These are phyloP conservation scores for Coniochaeta sp. DNA, from an alignment of 2,329 filamentous ascomycete genomes.

Conservation along the genomic window DNA sequence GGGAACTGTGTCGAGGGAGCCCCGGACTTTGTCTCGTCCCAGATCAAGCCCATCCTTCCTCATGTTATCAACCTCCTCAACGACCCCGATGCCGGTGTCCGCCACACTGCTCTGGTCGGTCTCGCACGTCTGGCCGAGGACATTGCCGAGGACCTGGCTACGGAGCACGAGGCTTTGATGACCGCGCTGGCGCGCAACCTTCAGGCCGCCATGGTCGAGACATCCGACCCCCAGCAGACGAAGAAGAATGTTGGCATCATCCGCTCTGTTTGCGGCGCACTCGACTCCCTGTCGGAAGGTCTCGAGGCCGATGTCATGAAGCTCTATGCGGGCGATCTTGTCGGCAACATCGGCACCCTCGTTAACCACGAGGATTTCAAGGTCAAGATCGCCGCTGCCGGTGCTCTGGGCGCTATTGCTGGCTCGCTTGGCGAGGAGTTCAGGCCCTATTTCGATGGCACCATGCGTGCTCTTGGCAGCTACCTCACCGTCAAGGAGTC, in stretches of 20 bases:
- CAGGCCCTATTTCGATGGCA: constrained; percentile 83
- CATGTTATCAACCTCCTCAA: constrained; percentile 75
- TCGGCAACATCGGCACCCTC: constrained; percentile 77
- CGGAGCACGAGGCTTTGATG: constrained; percentile 79
- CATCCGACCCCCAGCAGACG: constrained; percentile 53
- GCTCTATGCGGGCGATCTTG: constrained; percentile 73
- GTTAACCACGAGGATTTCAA: constrained; percentile 80
- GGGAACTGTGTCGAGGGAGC: constrained; percentile 95
- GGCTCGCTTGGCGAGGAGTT: constrained; percentile 77
- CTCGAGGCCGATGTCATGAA: constrained; percentile 75
- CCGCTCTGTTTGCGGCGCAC: constrained; percentile 80
- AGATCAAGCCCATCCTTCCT: constrained; percentile 80
- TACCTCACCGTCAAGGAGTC: constrained; percentile 83
- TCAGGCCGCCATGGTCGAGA: constrained; percentile 66
- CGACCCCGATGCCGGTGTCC: constrained; percentile 76
- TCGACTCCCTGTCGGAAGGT: constrained; percentile 85
- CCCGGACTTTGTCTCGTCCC: constrained; percentile 93
- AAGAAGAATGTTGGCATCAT: constrained; percentile 81
- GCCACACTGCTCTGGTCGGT: constrained; percentile 79
- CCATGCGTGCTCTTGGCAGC: constrained; percentile 80
- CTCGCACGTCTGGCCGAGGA: constrained; percentile 90
- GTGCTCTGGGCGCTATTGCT: constrained; percentile 85
- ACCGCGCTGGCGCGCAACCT: constrained; percentile 82
- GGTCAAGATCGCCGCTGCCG: constrained; percentile 83
- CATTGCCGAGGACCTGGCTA: constrained; percentile 80